Evolutionary conservation across 1,284 basidiomycete species (phyloP).

Genomic region (Cutaneotrichosporon cyanovorans): DNA sequence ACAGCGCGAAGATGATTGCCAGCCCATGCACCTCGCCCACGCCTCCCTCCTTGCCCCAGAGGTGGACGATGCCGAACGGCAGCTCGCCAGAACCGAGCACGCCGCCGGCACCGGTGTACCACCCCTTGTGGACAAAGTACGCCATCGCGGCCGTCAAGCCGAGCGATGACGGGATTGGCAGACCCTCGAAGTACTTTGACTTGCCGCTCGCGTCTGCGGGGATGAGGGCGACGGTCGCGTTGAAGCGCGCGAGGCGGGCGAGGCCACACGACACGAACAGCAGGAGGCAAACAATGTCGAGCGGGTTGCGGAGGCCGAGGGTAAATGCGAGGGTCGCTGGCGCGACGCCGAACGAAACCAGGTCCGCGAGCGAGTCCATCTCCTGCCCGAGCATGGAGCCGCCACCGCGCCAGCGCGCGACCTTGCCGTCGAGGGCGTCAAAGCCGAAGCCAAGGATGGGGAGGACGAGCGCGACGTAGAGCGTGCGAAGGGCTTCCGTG

Average conservation of each 20-base stretch:
- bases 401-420: conserved; percentile 92
- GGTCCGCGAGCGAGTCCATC: conserved; percentile 90
- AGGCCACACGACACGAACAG: conserved; percentile 93
- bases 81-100: conserved; percentile 46
- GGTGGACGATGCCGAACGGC: conserved; percentile 62
- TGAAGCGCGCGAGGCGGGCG: conserved; percentile 93
- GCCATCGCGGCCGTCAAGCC: conserved; percentile 71
- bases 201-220: conserved; percentile 85
- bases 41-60: conserved; percentile 66
- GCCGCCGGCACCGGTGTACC: conserved; percentile 53
- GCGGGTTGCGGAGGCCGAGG: conserved; percentile 78
- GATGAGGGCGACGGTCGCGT: conserved; percentile 90
- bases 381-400: conserved; percentile 97
- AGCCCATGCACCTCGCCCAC: conserved; percentile 72
- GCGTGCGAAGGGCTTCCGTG: conserved; percentile 34
- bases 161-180: conserved; percentile 91
- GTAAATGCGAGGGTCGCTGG: conserved; percentile 87
- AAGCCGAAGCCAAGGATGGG: conserved; percentile 96
- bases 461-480: conserved; percentile 78
- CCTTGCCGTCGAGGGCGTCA: conserved; percentile 95
- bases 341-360: conserved; percentile 96
- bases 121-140: conserved; percentile 73
- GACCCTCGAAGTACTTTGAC: conserved; percentile 89
- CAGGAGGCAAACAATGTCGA: conserved; percentile 80
- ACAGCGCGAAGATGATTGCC: conserved; percentile 63